A percentile compares a stretch with the other conserved stretches of the same genome.
Evolutionary conservation across 1,284 basidiomycete genomes (phyloP).

Genomic region (Rhodofomes roseus): DNA sequence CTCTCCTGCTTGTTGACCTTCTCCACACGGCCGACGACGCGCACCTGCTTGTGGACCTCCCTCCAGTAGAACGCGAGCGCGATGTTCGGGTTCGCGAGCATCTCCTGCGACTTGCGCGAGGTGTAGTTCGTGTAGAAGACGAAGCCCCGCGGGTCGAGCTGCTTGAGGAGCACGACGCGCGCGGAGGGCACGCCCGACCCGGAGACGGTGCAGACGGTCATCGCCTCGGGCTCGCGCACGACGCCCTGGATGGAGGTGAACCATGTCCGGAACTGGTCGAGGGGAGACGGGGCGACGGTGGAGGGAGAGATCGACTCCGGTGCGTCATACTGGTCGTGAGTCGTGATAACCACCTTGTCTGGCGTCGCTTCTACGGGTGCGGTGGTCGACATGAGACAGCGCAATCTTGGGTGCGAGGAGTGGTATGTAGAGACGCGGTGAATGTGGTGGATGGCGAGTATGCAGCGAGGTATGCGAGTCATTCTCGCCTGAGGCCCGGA

Average conservation of each 20-base stretch:
- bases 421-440: background rate
- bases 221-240: conserved; percentile 85
- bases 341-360: conserved; percentile 61
- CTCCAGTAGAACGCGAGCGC: conserved; percentile 92
- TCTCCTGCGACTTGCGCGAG: conserved; percentile 86
- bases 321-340: conserved; percentile 75
- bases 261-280: conserved; percentile 84
- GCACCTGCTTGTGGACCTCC: conserved; percentile 78
- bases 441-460: background rate
- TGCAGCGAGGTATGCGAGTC: background rate
- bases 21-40: conserved; percentile 85
- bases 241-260: conserved; percentile 61
- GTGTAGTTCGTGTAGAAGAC: conserved; percentile 97
- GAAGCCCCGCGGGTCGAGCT: conserved; percentile 83
- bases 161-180: conserved; percentile 90
- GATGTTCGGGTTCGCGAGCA: conserved; percentile 74
- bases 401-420: background rate
- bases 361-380: conserved; percentile 25
- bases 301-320: conserved; percentile 56
- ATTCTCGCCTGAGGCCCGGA: too few species aligned
- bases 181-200: conserved; percentile 76
- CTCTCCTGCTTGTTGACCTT: conserved; percentile 70
- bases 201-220: conserved; percentile 82
- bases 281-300: conserved; percentile 61
- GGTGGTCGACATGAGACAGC: background rate